Base-by-base conservation (phyloP, 2,329 filamentous ascomycete genomes). In the Fusarium vanettenii region DNA sequence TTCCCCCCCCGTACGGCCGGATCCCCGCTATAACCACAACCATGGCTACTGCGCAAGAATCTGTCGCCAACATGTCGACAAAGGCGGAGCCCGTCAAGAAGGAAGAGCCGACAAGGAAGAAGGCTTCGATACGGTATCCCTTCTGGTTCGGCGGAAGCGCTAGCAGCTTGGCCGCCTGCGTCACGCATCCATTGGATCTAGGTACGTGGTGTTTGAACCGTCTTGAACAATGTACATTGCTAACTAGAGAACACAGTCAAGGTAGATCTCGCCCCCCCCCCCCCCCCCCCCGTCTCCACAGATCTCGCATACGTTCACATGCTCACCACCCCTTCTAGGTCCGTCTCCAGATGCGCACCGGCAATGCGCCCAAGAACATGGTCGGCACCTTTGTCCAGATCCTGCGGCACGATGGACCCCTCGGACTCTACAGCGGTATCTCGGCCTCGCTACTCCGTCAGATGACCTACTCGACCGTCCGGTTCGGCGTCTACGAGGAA, bases 71-170 rank as follows among this genome's bases (percentile, higher is more conserved):
- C 25, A 59, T 66, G 69, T 55, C 50, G 50, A 55, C 50, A 55
- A 55, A 55, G 27, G 18, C 50, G 18, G 50, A 55, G 11, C 66
- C 74, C 45, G 70, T 65, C 18, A 74, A 73, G 68, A 56, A 59
- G 31, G 72, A 75, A 50, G 70, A 75, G 60, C 79, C 79, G 66
- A 81, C 84, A 77, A 84, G 85, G 79, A 85, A 85, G 72, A 79
- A 81, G 72, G 81, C 77, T 35, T 75, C 85, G 3, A 81, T 89
- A 48, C 85, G 85, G 71, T 96, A 96, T 85, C 94, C 94, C 11
- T 96, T 96, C 84, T 98, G 96, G 97, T 98, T 99, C 83, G 97
- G 97, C 74, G 97, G 97, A 66, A 98, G 94, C 82, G 95, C 96
- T 60, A 97, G 94, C 81, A 97, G 94, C 82, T 92, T 97, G 87